Percentiles rank a stretch among this genome's conserved stretches.
phyloP scores from a whole-genome alignment of 2,329 filamentous ascomycete genomes.

The Penicillium janthinellum region DNA sequence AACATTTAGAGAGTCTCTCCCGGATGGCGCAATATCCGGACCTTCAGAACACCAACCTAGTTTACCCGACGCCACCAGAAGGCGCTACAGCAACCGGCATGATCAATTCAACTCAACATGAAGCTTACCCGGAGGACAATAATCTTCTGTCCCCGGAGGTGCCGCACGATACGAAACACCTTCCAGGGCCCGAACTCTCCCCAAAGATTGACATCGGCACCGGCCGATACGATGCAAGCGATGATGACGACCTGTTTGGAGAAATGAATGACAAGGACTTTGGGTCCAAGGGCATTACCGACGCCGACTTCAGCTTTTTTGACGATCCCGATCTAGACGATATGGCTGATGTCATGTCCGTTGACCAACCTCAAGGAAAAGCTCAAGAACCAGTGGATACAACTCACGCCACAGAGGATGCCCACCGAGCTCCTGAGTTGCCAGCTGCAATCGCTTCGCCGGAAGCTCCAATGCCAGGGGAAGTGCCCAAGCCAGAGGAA shows the following conservation, averaged over 20 bases:
- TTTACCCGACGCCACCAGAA: constrained; percentile 59
- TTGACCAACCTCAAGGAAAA: constrained; percentile 17
- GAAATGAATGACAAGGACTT: constrained; percentile 59
- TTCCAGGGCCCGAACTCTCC: constrained; percentile 22
- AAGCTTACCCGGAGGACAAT: constrained; percentile 35
- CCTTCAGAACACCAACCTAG: constrained; percentile 44
- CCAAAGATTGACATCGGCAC: constrained; percentile 37
- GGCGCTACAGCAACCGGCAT: constrained; percentile 41
- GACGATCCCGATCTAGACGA: constrained; percentile 53
- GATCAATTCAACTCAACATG: constrained; percentile 32
- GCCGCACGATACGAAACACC: constrained; percentile 19
- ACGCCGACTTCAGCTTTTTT: constrained; percentile 67
- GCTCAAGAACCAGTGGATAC: constrained; percentile 16
- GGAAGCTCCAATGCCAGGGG: background rate
- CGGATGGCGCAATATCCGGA: constrained; percentile 43
- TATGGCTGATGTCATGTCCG: constrained; percentile 21
- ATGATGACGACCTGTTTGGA: constrained; percentile 60
- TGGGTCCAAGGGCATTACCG: constrained; percentile 58
- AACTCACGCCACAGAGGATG: constrained; percentile 11
- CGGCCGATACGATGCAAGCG: constrained; percentile 45
- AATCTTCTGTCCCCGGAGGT: constrained; percentile 25
- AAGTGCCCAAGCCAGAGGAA: background rate
- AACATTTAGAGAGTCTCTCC: constrained; percentile 42
- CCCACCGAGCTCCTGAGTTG: constrained; percentile 6
- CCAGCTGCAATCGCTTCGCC: background rate